A percentile compares a stretch with the other conserved stretches of the same genome.
These are phyloP conservation scores for Aspergillus japonicus DNA, from an alignment of 2,329 filamentous ascomycete species.

Conservation along the genomic window DNA sequence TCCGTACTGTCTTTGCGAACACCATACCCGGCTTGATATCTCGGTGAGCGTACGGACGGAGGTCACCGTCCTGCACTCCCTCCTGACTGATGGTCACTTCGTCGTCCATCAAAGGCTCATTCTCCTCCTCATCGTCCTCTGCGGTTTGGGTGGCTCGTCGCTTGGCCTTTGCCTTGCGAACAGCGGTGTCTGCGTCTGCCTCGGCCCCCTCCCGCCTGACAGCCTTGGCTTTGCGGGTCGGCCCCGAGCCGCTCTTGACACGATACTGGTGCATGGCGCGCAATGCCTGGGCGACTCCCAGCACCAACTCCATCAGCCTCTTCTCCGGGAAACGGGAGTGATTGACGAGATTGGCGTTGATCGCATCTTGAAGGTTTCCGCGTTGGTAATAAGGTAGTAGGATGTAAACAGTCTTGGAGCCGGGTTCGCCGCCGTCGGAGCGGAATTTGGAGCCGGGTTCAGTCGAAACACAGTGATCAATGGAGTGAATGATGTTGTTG, in stretches of 20 bases:
- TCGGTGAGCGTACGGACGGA: slow-evolving; percentile 83
- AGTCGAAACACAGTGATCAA: slow-evolving; percentile 78
- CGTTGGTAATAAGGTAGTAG: slow-evolving; percentile 91
- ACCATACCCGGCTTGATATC: slow-evolving; percentile 90
- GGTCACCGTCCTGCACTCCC: slow-evolving; percentile 65
- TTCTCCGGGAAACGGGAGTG: slow-evolving; percentile 86
- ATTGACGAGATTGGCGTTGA: slow-evolving; percentile 98
- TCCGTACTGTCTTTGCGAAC: neutral
- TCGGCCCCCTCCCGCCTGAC: slow-evolving; percentile 56
- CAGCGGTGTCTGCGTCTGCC: slow-evolving; percentile 49
- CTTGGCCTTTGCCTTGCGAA: slow-evolving; percentile 39
- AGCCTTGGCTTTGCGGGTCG: slow-evolving; percentile 55
- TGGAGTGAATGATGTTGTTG: slow-evolving; percentile 79
- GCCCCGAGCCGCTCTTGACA: slow-evolving; percentile 57
- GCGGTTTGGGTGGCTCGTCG: slow-evolving; percentile 46
- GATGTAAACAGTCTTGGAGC: slow-evolving; percentile 92
- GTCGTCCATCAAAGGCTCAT: slow-evolving; percentile 78
- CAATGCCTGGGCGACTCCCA: slow-evolving; percentile 86
- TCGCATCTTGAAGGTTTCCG: slow-evolving; percentile 95
- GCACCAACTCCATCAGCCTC: slow-evolving; percentile 81
- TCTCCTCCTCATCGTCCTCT: slow-evolving; percentile 68
- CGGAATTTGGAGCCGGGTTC: slow-evolving; percentile 61
- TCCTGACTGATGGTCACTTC: slow-evolving; percentile 68
- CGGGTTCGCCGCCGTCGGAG: slow-evolving; percentile 58
- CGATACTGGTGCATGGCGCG: slow-evolving; percentile 89